phyloP scores from a whole-genome alignment of 2,329 filamentous ascomycete genomes.

The Colletotrichum plurivorum region DNA sequence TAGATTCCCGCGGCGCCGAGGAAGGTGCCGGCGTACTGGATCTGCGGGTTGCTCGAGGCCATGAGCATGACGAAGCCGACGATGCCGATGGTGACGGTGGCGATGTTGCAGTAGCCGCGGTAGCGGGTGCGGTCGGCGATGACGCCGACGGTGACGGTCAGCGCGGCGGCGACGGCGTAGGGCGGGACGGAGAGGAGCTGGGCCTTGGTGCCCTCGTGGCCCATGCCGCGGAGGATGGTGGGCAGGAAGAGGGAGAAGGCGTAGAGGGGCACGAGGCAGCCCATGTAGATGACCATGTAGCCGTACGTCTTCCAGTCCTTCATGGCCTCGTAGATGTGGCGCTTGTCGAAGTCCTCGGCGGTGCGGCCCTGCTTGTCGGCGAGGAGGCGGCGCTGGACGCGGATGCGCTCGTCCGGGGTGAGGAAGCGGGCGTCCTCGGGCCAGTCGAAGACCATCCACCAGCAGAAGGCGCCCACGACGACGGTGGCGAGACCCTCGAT shows the following conservation, averaged over 20 bases:
- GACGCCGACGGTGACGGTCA: conserved; percentile 75
- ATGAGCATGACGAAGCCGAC: conserved; percentile 78
- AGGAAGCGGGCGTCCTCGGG: conserved; percentile 82
- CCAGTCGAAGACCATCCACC: conserved; percentile 84
- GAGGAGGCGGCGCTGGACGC: conserved; percentile 77
- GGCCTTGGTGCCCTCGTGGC: conserved; percentile 52
- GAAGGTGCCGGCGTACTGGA: conserved; percentile 79
- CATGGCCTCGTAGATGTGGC: conserved; percentile 78
- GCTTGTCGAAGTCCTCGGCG: conserved; percentile 80
- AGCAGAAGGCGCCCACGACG: conserved; percentile 74
- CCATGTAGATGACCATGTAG: conserved; percentile 64
- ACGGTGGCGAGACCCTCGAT: conserved; percentile 78
- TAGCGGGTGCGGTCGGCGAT: conserved; percentile 75
- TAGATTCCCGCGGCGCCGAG: conserved; percentile 81
- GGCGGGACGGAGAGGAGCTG: conserved; percentile 73
- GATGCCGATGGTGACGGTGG: conserved; percentile 71
- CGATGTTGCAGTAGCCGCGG: conserved; percentile 79
- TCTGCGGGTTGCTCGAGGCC: conserved; percentile 62
- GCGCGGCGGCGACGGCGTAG: conserved; percentile 71
- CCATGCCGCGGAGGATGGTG: conserved; percentile 63
- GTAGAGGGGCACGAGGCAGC: conserved; percentile 64
- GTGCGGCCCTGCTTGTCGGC: conserved; percentile 77
- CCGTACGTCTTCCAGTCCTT: conserved; percentile 82
- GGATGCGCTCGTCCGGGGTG: conserved; percentile 73
- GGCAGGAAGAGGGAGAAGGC: conserved; percentile 70